Evolutionary conservation across 1,139 yeast genomes (phyloP), one percentile per base, ranked within the genome.

Genomic region (Magnusiomyces ingens): DNA sequence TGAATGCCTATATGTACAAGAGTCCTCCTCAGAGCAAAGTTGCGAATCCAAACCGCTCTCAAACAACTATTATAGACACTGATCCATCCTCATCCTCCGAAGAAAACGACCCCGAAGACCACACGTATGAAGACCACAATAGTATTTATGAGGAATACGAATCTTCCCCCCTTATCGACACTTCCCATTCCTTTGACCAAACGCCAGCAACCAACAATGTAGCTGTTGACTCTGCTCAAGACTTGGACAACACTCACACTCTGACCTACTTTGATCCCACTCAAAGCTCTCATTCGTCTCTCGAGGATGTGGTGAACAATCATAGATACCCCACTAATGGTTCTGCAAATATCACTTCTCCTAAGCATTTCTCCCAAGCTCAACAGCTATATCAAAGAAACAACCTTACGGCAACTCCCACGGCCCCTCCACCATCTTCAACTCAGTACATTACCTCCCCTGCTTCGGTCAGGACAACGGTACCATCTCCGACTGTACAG

Each of bases 11-110:
- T 15, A 41, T n/a, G 15, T n/a, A 41, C 26, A 41, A n/a, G 13
- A n/a, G n/a, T 6, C 21, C 42, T 26, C 15, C 13, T 13, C 19
- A 45, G 15, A 17, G 6, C 19, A 45, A 50, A 6, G 52, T 49
- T 18, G 51, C 49, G 18, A 55, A 55, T 38, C 37, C 51, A 15
- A 52, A 43, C 41, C 48, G 53, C 42, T 55, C 57, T 32, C 57
- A 55, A 43, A 52, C 57, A 4, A 55, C 57, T 12, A 55, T 55
- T 42, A 55, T 55, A 19, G 57, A 55, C 37, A 55, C 57, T 11
- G 57, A 55, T 18, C 48, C 48, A 42, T 55, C 57, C 22, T 42
- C 51, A n/a, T 52, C 55, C 2, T 55, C 52, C 38, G 57, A 54
- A 18, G 50, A 51, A 3, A 46, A 51, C 19, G 46, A 43, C 35